These are phyloP conservation scores for Trichoderma atrobrunneum DNA, from an alignment of 2,329 filamentous ascomycete species.

Conservation along the genomic window DNA sequence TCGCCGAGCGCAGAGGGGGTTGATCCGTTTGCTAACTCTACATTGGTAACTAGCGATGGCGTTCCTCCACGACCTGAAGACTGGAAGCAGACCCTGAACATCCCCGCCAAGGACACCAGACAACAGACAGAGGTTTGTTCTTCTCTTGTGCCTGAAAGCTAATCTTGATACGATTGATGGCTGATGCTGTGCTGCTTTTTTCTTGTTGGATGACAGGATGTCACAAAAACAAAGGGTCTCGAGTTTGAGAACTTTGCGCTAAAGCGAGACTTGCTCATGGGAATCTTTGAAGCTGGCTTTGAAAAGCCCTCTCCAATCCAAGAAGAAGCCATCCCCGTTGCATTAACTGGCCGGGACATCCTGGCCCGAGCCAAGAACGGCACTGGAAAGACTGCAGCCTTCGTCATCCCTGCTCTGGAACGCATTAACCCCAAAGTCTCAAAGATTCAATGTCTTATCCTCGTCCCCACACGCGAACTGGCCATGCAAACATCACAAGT, in stretches of 20 bases:
- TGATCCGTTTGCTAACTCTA: background rate
- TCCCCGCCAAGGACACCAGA: constrained; percentile 71
- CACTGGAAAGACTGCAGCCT: constrained; percentile 96
- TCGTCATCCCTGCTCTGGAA: constrained; percentile 92
- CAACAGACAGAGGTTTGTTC: constrained; percentile 71
- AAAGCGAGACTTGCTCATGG: constrained; percentile 95
- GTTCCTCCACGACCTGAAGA: constrained; percentile 50
- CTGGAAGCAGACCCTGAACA: constrained; percentile 72
- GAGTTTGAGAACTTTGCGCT: constrained; percentile 98
- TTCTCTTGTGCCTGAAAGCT: background rate
- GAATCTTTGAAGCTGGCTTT: constrained; percentile 98
- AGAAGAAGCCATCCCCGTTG: constrained; percentile 98
- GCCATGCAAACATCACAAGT: constrained; percentile 98
- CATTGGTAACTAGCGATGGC: constrained; percentile 37
- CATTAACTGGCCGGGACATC: constrained; percentile 90
- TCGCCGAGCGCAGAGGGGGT: constrained; percentile 7
- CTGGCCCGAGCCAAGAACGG: constrained; percentile 97
- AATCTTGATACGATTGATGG: constrained; percentile 20
- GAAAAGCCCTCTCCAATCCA: constrained; percentile 98
- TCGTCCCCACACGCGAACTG: constrained; percentile 94
- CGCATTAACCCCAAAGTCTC: constrained; percentile 94
- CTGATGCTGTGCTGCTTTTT: constrained; percentile 22
- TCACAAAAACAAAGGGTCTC: constrained; percentile 94
- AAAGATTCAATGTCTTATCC: constrained; percentile 94
- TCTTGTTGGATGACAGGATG: constrained; percentile 62